Base-by-base conservation (phyloP, 176 grass and related monocot species). In the Phyllostachys edulis region DNA sequence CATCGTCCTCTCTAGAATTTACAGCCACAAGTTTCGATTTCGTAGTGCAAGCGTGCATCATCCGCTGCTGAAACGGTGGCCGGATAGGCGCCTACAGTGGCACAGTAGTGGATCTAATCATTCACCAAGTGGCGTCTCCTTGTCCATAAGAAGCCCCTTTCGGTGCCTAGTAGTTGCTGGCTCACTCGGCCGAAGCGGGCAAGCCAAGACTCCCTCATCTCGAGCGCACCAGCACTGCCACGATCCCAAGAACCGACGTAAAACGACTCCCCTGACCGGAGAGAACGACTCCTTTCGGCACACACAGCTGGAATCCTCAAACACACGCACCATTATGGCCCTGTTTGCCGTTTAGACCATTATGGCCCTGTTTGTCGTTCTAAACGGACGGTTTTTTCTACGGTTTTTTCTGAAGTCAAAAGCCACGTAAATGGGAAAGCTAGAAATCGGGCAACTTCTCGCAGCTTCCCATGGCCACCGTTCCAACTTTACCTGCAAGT, bases 71-170 rank as follows among this genome's bases (percentile, higher is more conserved):
- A 36, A 38, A 51, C 6, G 57, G 36, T 57, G 71, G 64, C 41
- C n/a, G 73, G 56, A 37, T 24, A 49, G 72, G 12, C 57, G 44
- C 34, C 67, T 42, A 24, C 39, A 61, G 40, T 63, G 2, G 73
- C 36, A 8, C 14, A 5, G 50, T 39, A 41, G 71, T 66, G 76
- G 44, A 27, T 5, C 26, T 44, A 81, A 81, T 37, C 5, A 45
- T 20, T 54, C 23, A 44, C 34, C 78, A 82, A 78, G 71, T 76
- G 64, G 80, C 75, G n/a, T 85, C 37, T 49, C 45, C 18, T n/a
- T 17, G 88, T 65, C 71, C 77, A 82, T 67, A 37, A 63, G 9
- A 40, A 8, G 38, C 0, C 32, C 12, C 88, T 90, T 86, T 90
- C 72, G 64, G 78, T 77, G 32, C 40, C 36, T 1, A 6, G 6